Base-by-base conservation (phyloP, 2,329 filamentous ascomycete species). In the Sarocladium oryzae region DNA sequence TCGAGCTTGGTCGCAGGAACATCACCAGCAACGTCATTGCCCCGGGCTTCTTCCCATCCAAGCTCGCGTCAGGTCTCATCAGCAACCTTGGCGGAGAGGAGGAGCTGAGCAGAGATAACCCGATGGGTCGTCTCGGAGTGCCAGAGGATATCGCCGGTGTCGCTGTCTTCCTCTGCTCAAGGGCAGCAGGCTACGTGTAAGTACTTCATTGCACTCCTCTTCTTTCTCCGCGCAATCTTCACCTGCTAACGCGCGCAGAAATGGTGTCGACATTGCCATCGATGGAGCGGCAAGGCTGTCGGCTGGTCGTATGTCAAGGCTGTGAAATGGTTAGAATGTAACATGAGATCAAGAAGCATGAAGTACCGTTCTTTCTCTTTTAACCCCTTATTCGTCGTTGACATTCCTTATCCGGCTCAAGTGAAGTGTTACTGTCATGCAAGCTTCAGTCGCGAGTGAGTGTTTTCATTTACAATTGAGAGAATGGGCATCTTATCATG, bases 21-120 rank as follows among this genome's bases (percentile, higher is more conserved):
- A 82, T 88, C 57, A 73, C 86, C 10, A 78, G 78, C 53, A 88
- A 88, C 58, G 76, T 78, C 41, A 79, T 88, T 50, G 81, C 82
- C 1, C 85, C 85, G 0, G 84, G 84, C 0, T 85, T 87, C 64
- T 87, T 85, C 66, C 81, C 82, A 2, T 81, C 76, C 2, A 86
- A 86, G 67, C 80, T 88, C 75, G 81, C 84, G 1, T 76, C 72
- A 51, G 84, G 79, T 0, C 60, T 88, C 38, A 85, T 88, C 65
- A 76, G 79, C 53, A 65, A 76, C 56, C 69, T 74, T 43, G 85
- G 85, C 11, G 85, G 85, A 2, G 66, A 68, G 37, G 70, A 77
- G 16, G 66, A 66, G 50, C 55, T 83, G 36, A 75, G 69, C 21
- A 71, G 72, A 46, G 68, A 67, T 37, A 79, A 73, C 51, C 79